Evolutionary conservation across 176 grass and related monocot genomes (phyloP).

Genomic region (Triticum urartu): DNA sequence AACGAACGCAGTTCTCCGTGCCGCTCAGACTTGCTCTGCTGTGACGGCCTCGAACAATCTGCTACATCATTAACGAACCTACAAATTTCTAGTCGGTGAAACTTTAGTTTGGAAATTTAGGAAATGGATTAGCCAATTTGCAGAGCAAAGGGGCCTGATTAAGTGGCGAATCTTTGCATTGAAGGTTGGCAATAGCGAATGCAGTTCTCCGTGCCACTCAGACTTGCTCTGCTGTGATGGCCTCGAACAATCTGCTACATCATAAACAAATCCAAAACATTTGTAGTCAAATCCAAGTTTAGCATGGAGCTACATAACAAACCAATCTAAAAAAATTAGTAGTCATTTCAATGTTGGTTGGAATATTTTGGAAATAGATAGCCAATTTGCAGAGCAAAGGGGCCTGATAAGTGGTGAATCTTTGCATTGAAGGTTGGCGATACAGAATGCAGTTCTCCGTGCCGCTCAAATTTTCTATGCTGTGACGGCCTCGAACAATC

Average conservation of each 20-base stretch:
- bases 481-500: background rate
- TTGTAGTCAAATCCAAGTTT: too few relatives aligned
- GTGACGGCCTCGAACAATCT: constrained; percentile 5
- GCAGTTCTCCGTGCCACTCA: constrained; percentile 7
- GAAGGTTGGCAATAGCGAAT: background rate
- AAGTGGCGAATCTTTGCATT: constrained; percentile 11
- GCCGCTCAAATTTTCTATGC: background rate
- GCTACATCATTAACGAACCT: background rate
- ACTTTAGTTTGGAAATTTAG: too few relatives aligned
- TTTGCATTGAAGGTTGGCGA: constrained; percentile 18
- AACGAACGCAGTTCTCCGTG: background rate
- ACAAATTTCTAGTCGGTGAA: too few relatives aligned
- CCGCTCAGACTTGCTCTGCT: background rate
- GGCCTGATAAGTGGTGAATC: background rate
- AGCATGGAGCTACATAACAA: too few relatives aligned
- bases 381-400: constrained; percentile 19
- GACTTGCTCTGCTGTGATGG: background rate
- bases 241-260: constrained; percentile 18
- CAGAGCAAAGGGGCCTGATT: constrained; percentile 19
- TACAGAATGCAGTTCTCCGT: background rate
- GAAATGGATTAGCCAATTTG: background rate
- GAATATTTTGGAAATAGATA: too few relatives aligned
- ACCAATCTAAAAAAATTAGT: too few relatives aligned
- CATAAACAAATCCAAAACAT: background rate
- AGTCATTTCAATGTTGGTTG: too few relatives aligned